Evolutionary conservation across 345 rosid species (phyloP).

Genomic region (Turnera subulata): DNA sequence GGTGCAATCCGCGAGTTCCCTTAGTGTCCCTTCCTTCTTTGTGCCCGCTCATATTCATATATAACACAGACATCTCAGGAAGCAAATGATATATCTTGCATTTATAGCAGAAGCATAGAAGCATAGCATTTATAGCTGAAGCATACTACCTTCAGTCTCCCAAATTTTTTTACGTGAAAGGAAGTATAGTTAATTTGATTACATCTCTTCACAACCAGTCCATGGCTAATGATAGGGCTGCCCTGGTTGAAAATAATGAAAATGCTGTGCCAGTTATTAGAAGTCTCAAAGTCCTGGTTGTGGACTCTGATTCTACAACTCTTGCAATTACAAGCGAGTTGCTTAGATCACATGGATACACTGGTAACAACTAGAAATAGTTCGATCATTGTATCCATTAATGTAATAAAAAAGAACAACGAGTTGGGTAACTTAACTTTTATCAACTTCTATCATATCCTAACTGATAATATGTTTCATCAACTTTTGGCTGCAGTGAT

Average conservation of each 20-base stretch:
- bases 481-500: conserved; percentile 30
- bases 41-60: too few species aligned
- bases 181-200: too few species aligned
- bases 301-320: conserved; percentile 38
- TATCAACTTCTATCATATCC: not conserved
- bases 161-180: not conserved
- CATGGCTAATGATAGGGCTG: conserved; percentile 27
- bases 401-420: too few species aligned
- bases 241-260: conserved; percentile 11
- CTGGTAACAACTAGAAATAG: conserved; percentile 24
- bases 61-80: too few species aligned
- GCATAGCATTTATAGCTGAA: too few species aligned
- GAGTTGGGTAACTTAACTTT: too few species aligned
- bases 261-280: conserved; percentile 1
- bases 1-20: too few species aligned
- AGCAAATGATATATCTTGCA: too few species aligned
- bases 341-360: conserved; percentile 37
- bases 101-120: too few species aligned
- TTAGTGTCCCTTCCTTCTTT: too few species aligned
- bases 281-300: conserved; percentile 31
- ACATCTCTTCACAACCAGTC: not conserved
- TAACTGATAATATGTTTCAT: not conserved
- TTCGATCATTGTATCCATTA: too few species aligned
- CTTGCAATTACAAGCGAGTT: conserved; percentile 35
- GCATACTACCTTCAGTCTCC: not conserved